phyloP scores from a whole-genome alignment of 2,329 filamentous ascomycete species.

The Ambrosiella xylebori region DNA sequence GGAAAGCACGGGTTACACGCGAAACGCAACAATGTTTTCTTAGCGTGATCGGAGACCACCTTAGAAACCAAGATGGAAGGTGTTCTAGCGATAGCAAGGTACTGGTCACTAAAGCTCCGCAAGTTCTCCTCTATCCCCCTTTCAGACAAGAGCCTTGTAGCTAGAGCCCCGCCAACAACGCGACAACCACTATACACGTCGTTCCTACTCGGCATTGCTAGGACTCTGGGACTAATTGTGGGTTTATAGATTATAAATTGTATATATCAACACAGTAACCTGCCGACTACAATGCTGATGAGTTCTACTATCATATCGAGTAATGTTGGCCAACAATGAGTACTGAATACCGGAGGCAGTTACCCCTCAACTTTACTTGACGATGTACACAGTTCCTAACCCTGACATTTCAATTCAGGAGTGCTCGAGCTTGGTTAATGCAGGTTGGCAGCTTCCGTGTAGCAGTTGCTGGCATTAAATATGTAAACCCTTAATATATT shows the following conservation, averaged over 20 bases:
- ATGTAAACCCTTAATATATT: not conserved
- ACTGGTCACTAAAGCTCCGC: not conserved
- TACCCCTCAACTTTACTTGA: not conserved
- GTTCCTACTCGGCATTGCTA: not conserved
- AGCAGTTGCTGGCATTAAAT: not conserved
- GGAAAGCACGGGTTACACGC: constrained; percentile 3
- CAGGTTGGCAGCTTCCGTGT: not conserved
- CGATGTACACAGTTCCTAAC: not conserved
- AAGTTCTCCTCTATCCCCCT: not conserved
- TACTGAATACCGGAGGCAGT: not conserved
- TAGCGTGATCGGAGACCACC: not conserved
- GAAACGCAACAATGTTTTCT: constrained; percentile 8
- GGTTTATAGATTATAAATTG: too few species aligned
- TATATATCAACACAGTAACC: too few species aligned
- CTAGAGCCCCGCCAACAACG: not conserved
- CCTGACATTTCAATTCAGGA: constrained; percentile 2
- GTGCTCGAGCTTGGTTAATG: not conserved
- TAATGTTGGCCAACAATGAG: not conserved
- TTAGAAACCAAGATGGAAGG: not conserved
- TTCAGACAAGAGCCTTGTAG: not conserved
- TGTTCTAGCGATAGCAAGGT: not conserved
- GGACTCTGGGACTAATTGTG: too few species aligned
- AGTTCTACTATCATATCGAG: not conserved
- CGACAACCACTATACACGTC: constrained; percentile 3
- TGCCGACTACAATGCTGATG: too few species aligned